phyloP scores from a whole-genome alignment of 23 red algal species.

The Gracilaria domingensis region DNA sequence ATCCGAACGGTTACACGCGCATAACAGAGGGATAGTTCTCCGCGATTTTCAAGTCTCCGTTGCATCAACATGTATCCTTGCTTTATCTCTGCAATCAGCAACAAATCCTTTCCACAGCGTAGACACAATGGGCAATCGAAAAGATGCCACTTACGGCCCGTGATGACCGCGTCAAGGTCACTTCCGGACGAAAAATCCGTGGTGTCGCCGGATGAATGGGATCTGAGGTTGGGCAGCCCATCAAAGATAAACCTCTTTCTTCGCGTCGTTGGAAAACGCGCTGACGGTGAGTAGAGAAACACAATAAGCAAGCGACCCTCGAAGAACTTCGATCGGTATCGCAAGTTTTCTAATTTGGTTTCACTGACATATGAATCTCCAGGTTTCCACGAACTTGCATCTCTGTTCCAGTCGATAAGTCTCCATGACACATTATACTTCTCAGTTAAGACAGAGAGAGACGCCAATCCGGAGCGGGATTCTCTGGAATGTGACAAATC shows the following conservation, averaged over 20 bases:
- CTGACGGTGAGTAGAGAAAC: constrained; percentile 63
- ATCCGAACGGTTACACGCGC: neutral
- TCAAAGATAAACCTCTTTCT: constrained; percentile 99
- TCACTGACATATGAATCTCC: neutral
- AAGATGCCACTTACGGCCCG: neutral
- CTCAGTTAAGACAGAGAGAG: constrained; percentile 45
- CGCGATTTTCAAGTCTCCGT: neutral
- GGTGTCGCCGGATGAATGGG: constrained; percentile 62
- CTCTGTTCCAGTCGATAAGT: constrained; percentile 94
- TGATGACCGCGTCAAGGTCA: constrained; percentile 39
- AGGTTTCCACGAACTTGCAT: constrained; percentile 92
- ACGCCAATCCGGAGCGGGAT: constrained; percentile 52
- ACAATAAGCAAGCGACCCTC: neutral
- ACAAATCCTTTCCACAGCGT: neutral
- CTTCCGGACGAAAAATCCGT: constrained; percentile 33
- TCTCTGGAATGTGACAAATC: constrained; percentile 75
- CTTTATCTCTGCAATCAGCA: neutral
- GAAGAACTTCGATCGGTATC: neutral
- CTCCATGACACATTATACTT: constrained; percentile 88
- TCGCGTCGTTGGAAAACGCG: constrained; percentile 73
- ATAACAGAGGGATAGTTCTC: neutral
- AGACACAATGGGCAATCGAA: neutral
- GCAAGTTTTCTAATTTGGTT: neutral
- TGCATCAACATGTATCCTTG: neutral
- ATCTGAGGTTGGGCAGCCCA: constrained; percentile 75